Base-by-base conservation (phyloP, 169 alveolate species). In the Plasmodium falciparum region DNA sequence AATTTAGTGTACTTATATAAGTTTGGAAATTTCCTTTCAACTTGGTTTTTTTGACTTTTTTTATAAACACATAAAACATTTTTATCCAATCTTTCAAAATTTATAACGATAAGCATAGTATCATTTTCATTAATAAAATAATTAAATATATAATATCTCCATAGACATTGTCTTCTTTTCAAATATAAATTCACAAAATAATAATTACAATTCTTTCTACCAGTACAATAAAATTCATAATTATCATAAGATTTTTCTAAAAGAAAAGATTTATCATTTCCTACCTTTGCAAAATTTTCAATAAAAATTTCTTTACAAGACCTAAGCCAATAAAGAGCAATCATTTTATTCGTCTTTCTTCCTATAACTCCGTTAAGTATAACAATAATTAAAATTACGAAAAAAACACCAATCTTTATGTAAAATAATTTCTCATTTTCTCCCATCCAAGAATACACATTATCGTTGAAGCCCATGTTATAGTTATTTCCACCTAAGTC, bases 181-280 rank as follows among this genome's bases (percentile, higher is more conserved):
- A 83, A 71, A 39, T 56, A 56, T 83, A 83, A 71, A 45, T 69
- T 83, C 24, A 52, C 91, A 20, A 70, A 67, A 63, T 83, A 83
- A 39, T 69, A 83, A 49, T 83, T 83, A 49, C 91, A 83, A 26
- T 83, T 69, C 24, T 83, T 83, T 69, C 91, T 69, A 39, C 91
- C 91, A 15, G 91, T 83, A 1, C 91, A 67, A 22, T 56, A 58
- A 70, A 83, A 83, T 17, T 83, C 91, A 83, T 58, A 83, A 29
- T 29, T 67, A 22, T 83, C 86, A 70, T 83, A 83, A 15, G 91
- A 83, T 11, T 71, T 69, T 83, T 83, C 91, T 49, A 83, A 50
- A 59, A 83, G 61, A 83, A 83, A 83, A 7, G 91, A 69, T 70
- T 83, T 83, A 4, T 83, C 85, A 83, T 83, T 71, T 43, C 91